Evolutionary conservation across 2,329 filamentous ascomycete species (phyloP), one percentile per base, ranked within the genome.

Genomic region (Kalmusia sp.): DNA sequence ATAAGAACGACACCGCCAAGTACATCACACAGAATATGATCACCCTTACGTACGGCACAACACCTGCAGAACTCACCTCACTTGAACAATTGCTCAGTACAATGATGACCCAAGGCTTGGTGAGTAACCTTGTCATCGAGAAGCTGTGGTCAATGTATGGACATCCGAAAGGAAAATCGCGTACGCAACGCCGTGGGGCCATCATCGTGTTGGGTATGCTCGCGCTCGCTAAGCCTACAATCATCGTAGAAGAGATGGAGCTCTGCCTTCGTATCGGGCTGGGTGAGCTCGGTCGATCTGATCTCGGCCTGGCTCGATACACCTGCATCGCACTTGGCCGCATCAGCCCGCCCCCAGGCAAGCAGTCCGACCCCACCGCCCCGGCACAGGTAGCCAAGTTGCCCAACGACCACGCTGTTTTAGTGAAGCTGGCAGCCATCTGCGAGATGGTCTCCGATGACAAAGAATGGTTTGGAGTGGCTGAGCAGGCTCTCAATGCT

Each of bases 11-110:
- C 69, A 88, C 93, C 2, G 93, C 95, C 41, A 97, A 96, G 73
- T 99, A 96, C 71, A 89, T 99, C 67, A 93, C 93, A 22, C 87
- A 93, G 57, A 99, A 98, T 76, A 99, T 99, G 93, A 98, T 98
- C 75, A 97, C 93, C 81, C 79, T 99, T 68, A 99, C 95, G 0
- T 98, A 96, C 73, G 93, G 93, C 24, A 93, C 93, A 1, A 96
- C 93, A 0, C 92, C 93, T 0, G 95, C 96, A 1, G 95, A 99
- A 72, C 80, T 99, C 49, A 99, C 95, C 0, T 98, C 92, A 40
- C 82, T 99, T 7, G 95, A 99, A 75, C 95, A 99, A 75, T 82
- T 99, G 3, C 82, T 99, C 6, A 92, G 91, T 57, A 98, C 92
- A 0, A 99, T 99, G 95, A 96, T 97, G 91, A 96, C 93, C 76